Percentiles rank a stretch among this genome's conserved stretches.
Conservation (phyloP, 75 land plant species). For the Sequoiadendron giganteum region DNA sequence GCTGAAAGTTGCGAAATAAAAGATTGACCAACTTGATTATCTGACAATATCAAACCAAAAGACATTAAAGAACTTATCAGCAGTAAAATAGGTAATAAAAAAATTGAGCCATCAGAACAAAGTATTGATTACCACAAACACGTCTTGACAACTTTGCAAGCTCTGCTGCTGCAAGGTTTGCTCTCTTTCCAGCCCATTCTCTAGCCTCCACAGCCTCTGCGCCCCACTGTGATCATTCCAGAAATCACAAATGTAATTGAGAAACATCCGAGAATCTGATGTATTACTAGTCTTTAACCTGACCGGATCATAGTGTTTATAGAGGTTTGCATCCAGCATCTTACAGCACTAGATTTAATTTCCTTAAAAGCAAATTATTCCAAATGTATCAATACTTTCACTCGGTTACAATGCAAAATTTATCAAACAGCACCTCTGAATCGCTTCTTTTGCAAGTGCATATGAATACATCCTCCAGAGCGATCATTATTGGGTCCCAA, state of each 20-base stretch:
- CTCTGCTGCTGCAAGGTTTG: conserved; percentile 96
- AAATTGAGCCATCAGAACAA: background rate
- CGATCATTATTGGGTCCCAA: conserved; percentile 85
- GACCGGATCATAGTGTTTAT: background rate
- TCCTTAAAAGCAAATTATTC: background rate
- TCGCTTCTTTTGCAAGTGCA: conserved; percentile 77
- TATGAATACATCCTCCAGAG: conserved; percentile 71
- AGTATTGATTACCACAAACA: conserved; percentile 56
- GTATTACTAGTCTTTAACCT: background rate
- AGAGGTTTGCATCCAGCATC: background rate
- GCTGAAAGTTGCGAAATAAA: conserved; percentile 71
- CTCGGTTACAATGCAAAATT: background rate
- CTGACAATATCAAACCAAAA: conserved; percentile 34
- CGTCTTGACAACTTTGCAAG: conserved; percentile 85
- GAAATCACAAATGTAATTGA: conserved; percentile 2
- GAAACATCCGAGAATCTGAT: background rate
- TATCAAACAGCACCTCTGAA: conserved; percentile 48
- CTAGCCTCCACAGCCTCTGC: conserved; percentile 64
- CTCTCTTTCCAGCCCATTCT: conserved; percentile 94
- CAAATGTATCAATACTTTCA: background rate
- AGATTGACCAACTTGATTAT: conserved; percentile 64
- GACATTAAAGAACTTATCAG: background rate
- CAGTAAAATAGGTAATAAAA: background rate
- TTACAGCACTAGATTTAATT: conserved; percentile 1
- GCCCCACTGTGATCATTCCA: conserved; percentile 60